Conservation (phyloP, 306 rosid species). For the Rosa chinensis region DNA sequence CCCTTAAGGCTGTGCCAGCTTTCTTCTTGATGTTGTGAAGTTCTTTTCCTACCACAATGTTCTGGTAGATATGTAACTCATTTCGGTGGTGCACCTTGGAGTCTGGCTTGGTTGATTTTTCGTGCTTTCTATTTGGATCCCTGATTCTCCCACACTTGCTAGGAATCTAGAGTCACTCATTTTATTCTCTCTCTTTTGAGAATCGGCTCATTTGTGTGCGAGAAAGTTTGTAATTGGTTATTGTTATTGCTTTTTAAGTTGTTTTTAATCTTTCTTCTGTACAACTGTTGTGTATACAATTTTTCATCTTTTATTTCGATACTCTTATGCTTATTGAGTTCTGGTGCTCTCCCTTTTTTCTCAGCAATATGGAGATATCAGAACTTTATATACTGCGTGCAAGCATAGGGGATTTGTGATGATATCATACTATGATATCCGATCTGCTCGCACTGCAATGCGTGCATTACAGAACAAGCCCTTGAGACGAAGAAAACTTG, state of each 20-base stretch:
- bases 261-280: neutral
- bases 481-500: conserved; percentile 88
- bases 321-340: conserved; percentile 20
- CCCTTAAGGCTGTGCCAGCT: neutral
- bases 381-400: conserved; percentile 94
- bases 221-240: conserved; percentile 7
- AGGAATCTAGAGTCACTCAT: neutral
- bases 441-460: conserved; percentile 94
- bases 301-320: neutral
- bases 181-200: neutral
- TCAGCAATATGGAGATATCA: conserved; percentile 90
- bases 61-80: neutral
- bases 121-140: neutral
- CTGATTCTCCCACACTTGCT: neutral
- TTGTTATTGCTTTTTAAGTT: neutral
- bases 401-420: conserved; percentile 96
- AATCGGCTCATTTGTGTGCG: neutral
- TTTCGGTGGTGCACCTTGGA: neutral
- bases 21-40: neutral
- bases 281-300: neutral
- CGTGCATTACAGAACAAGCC: conserved; percentile 90
- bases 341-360: conserved; percentile 19
- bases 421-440: conserved; percentile 94
- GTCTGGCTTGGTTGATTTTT: neutral
- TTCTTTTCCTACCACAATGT: neutral